Evolutionary conservation across 495 filamentous ascomycete genomes (phyloP).

Genomic region (Aspergillus incahuasiensis): DNA sequence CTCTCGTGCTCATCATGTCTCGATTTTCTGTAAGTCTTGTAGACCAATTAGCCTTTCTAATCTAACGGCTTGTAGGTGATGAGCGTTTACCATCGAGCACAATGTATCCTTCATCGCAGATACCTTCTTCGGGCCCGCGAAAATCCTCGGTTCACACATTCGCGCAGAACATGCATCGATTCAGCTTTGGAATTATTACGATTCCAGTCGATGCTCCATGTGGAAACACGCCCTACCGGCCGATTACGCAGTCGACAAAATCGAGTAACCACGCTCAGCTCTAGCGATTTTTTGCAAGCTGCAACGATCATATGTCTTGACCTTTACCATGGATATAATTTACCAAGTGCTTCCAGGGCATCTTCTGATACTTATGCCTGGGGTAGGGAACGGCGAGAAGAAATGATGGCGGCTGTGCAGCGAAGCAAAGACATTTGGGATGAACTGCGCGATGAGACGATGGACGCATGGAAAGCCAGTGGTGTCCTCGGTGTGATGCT

Average conservation of each 20-base stretch:
- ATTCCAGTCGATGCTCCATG: slow-evolving; percentile 70
- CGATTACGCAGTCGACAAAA: slow-evolving; percentile 65
- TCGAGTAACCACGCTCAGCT: slow-evolving; percentile 72
- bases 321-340: slow-evolving; percentile 46
- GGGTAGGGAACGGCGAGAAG: slow-evolving; percentile 62
- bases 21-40: slow-evolving; percentile 56
- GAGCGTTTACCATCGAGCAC: slow-evolving; percentile 82
- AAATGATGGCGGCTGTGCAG: slow-evolving; percentile 72
- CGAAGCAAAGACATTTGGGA: slow-evolving; percentile 75
- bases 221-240: slow-evolving; percentile 68
- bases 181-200: slow-evolving; percentile 75
- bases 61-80: slow-evolving; percentile 49
- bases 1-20: slow-evolving; percentile 77
- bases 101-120: slow-evolving; percentile 83
- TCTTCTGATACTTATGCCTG: slow-evolving; percentile 59
- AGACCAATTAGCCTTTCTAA: not conserved
- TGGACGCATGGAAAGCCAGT: slow-evolving; percentile 83
- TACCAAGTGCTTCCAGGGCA: slow-evolving; percentile 33
- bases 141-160: slow-evolving; percentile 77
- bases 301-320: slow-evolving; percentile 88
- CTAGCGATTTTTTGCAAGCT: slow-evolving; percentile 80
- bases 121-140: slow-evolving; percentile 74
- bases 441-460: slow-evolving; percentile 64
- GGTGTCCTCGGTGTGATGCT: slow-evolving; percentile 76
- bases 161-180: slow-evolving; percentile 80